A percentile compares a stretch with the other conserved stretches of the same genome.
phyloP scores from a whole-genome alignment of 768 basidiomycete genomes.

The Baorangia bicolor region DNA sequence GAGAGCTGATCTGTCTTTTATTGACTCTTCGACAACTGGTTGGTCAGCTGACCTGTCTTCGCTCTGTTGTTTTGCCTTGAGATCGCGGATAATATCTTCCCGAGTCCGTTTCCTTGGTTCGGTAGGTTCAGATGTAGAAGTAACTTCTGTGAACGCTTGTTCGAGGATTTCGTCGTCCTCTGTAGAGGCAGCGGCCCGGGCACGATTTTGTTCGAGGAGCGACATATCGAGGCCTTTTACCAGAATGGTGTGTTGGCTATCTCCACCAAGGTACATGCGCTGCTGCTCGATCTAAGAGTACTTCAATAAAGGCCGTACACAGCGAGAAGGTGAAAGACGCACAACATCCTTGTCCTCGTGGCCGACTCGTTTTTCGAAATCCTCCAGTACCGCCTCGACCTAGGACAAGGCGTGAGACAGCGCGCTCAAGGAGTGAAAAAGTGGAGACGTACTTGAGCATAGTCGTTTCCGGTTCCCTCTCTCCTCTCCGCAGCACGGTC shows the following conservation, averaged over 20 bases:
- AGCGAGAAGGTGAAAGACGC: conserved; percentile 19
- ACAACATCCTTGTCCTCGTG: conserved; percentile 61
- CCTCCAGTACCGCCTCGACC: conserved; percentile 80
- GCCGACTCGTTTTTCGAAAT: conserved; percentile 70
- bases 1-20: conserved; percentile 26
- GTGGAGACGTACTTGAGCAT: conserved; percentile 53
- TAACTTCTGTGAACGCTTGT: conserved; percentile 57
- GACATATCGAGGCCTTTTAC: conserved; percentile 91
- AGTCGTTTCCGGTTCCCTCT: conserved; percentile 65
- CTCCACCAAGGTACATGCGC: conserved; percentile 78
- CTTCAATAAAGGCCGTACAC: background rate
- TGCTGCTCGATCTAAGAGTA: conserved; percentile 64
- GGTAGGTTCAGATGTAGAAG: conserved; percentile 24
- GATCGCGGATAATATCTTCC: conserved; percentile 69
- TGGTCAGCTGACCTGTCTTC: conserved; percentile 12
- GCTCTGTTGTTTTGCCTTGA: conserved; percentile 62
- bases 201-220: conserved; percentile 81
- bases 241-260: conserved; percentile 80
- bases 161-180: conserved; percentile 85
- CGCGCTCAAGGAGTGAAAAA: background rate
- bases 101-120: conserved; percentile 69
- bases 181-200: conserved; percentile 51
- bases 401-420: conserved; percentile 26
- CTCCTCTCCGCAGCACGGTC: conserved; percentile 78
- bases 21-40: conserved; percentile 12